Percentiles rank a stretch among this genome's conserved stretches.
Conservation (phyloP, 768 basidiomycete species). For the Calocybe cyanea region DNA sequence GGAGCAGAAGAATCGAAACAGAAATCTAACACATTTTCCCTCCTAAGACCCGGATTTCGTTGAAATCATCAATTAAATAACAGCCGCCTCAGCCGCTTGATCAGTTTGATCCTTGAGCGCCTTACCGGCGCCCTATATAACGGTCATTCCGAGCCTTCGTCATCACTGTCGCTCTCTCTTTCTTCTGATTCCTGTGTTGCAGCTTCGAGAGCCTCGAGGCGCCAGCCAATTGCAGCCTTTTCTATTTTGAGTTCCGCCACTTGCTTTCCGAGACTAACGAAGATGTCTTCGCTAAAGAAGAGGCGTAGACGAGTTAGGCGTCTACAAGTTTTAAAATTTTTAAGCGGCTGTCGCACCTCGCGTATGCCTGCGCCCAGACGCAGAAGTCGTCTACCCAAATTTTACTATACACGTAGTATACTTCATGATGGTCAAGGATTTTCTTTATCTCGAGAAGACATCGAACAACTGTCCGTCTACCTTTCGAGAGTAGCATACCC, state of each 20-base stretch:
- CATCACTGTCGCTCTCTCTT: slow-evolving; percentile 64
- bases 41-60: too few species aligned
- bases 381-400: slow-evolving; percentile 86
- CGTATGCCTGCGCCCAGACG: slow-evolving; percentile 69
- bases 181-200: slow-evolving; percentile 37
- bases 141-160: slow-evolving; percentile 7
- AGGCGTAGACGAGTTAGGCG: neutral
- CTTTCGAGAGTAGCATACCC: slow-evolving; percentile 51
- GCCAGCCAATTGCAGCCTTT: slow-evolving; percentile 66
- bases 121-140: slow-evolving; percentile 2
- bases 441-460: slow-evolving; percentile 69
- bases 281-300: slow-evolving; percentile 50
- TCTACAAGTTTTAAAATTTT: neutral
- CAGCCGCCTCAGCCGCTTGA: neutral
- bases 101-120: neutral
- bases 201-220: slow-evolving; percentile 62
- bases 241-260: slow-evolving; percentile 39
- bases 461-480: slow-evolving; percentile 59
- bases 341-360: slow-evolving; percentile 49
- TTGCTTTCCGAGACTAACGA: slow-evolving; percentile 42
- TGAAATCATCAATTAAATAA: too few species aligned
- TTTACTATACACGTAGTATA: slow-evolving; percentile 86
- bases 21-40: too few species aligned
- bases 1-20: too few species aligned
- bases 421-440: slow-evolving; percentile 77